Evolutionary conservation across 2,329 filamentous ascomycete species (phyloP).

Genomic region (Furcasterigmium furcatum): DNA sequence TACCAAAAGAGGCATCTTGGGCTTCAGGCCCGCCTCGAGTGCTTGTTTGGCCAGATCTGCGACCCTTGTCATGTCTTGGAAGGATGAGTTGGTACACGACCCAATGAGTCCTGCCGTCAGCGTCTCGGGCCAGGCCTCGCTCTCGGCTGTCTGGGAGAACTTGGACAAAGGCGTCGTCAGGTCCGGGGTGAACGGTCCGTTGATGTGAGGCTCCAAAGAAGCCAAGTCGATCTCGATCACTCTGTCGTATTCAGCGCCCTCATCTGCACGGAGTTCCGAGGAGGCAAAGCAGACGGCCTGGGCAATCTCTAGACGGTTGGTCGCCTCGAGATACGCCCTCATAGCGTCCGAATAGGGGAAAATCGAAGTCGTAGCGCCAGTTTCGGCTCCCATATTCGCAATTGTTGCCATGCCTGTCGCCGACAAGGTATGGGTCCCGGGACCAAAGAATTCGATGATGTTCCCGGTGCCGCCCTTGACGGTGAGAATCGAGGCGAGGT

Average conservation of each 20-base stretch:
- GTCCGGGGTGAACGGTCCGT: constrained; percentile 98
- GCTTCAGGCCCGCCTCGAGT: constrained; percentile 86
- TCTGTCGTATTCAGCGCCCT: constrained; percentile 93
- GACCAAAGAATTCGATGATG: constrained; percentile 74
- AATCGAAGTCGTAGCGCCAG: constrained; percentile 84
- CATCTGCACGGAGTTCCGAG: constrained; percentile 79
- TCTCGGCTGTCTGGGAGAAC: constrained; percentile 90
- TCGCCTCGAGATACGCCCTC: constrained; percentile 92
- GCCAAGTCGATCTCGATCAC: constrained; percentile 93
- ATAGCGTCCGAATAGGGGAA: constrained; percentile 99
- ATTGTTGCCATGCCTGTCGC: constrained; percentile 89
- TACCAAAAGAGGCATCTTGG: constrained; percentile 89
- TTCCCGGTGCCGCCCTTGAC: constrained; percentile 97
- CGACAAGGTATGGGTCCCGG: constrained; percentile 71
- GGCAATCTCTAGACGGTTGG: constrained; percentile 86
- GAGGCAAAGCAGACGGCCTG: constrained; percentile 85
- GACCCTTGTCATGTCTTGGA: constrained; percentile 88
- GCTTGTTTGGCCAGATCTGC: constrained; percentile 91
- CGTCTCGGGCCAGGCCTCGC: constrained; percentile 94
- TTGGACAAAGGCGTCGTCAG: constrained; percentile 96
- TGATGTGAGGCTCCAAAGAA: constrained; percentile 95
- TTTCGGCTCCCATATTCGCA: constrained; percentile 69
- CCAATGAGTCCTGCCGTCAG: constrained; percentile 96
- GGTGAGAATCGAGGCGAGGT: constrained; percentile 93
- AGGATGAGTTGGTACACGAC: constrained; percentile 91